Evolutionary conservation across 495 filamentous ascomycete genomes (phyloP), one percentile per base, ranked within the genome.

Genomic region (Trichoderma virens): DNA sequence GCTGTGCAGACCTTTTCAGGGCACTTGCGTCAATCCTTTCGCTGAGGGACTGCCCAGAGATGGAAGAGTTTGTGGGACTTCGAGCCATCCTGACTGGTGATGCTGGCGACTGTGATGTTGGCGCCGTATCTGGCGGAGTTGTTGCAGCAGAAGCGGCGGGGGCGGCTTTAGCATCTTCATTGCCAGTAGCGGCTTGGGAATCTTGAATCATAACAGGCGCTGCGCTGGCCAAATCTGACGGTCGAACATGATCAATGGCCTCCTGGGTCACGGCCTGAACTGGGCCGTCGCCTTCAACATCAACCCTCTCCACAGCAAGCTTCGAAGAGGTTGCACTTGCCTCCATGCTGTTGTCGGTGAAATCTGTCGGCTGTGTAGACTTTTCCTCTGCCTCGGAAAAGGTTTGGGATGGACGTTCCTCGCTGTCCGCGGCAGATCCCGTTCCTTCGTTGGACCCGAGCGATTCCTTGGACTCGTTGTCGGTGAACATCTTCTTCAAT

Each of bases 401-500:
- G 18, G 62, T 64, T 30, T 64, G 62, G 8, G 62, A 64, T 6
- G 63, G 32, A 34, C 59, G 30, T 31, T 64, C 63, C n/a, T 39
- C 54, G 23, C 32, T 65, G 9, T 65, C 63, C 7, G 71, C 76
- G 34, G 75, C 66, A 16, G 78, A 72, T 31, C 76, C 77, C 25
- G 82, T 76, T 2, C 78, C 83, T 20, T 91, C 89, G 6, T 82
- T 82, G n/a, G 85, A 85, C 7, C 82, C 79, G 2, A 93, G 69
- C 25, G 88, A 87, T 62, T 88, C 83, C 16, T 85, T 85, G 8
- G 91, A 88, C 62, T 89, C 87, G 73, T 93, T 89, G 62, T 98
- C 93, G 20, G 95, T 83, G 73, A 98, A 99, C 62, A 99, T 89
- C 71, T 94, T 97, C 74, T 89, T 94, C 60, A 99, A 80, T 68